Conservation (phyloP, 2,329 filamentous ascomycete species). For the Xylariaceae sp. region DNA sequence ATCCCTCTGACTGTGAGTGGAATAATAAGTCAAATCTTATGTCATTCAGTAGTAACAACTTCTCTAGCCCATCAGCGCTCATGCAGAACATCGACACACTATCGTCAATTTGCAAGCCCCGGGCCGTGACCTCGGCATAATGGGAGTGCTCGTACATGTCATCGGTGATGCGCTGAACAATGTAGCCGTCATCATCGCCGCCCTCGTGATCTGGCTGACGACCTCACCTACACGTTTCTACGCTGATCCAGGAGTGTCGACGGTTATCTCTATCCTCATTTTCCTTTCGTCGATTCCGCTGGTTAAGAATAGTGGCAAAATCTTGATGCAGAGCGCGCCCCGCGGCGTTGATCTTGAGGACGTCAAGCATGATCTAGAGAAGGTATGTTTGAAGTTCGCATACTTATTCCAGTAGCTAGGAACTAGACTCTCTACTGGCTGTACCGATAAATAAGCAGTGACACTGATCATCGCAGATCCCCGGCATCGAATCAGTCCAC, state of each 20-base stretch:
- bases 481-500: conserved; percentile 71
- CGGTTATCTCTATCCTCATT: conserved; percentile 78
- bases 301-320: conserved; percentile 66
- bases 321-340: conserved; percentile 73
- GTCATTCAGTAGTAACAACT: conserved; percentile 4
- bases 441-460: neutral
- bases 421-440: neutral
- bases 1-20: conserved; percentile 36
- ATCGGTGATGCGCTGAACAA: conserved; percentile 79
- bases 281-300: conserved; percentile 68
- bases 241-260: conserved; percentile 72
- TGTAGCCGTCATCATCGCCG: conserved; percentile 74
- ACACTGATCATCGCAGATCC: conserved; percentile 56
- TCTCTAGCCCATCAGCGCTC: conserved; percentile 43
- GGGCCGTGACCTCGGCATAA: conserved; percentile 70
- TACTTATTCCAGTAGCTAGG: neutral
- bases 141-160: conserved; percentile 74
- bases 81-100: conserved; percentile 59
- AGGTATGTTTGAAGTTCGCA: conserved; percentile 47
- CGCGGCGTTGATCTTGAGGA: conserved; percentile 64
- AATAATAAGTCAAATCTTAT: neutral
- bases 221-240: conserved; percentile 67
- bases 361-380: conserved; percentile 72
- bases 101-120: conserved; percentile 41
- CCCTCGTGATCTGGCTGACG: conserved; percentile 71